phyloP scores from a whole-genome alignment of 306 rosid species.

The Echinosophora koreensis region DNA sequence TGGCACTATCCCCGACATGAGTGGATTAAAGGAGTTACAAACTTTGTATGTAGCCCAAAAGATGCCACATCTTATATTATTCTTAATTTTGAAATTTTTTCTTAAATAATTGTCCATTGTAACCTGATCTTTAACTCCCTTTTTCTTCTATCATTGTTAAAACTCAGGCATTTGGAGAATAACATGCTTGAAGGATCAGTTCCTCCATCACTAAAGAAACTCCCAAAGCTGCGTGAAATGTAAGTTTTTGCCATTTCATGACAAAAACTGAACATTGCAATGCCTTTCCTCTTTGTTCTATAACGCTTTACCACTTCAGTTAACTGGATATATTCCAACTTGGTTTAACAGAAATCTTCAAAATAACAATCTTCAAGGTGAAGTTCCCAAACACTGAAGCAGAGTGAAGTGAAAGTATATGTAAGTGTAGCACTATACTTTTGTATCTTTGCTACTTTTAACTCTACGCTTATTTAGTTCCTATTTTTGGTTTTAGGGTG shows the following conservation, averaged over 20 bases:
- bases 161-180: conserved; percentile 80
- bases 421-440: conserved; percentile 48
- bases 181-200: conserved; percentile 76
- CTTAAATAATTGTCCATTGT: conserved; percentile 18
- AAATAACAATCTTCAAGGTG: conserved; percentile 48
- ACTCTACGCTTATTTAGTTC: background rate
- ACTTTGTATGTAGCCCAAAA: conserved; percentile 65
- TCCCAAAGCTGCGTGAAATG: conserved; percentile 69
- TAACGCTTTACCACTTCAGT: background rate
- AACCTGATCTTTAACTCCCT: conserved; percentile 26
- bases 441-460: background rate
- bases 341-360: conserved; percentile 56
- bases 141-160: conserved; percentile 15
- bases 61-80: conserved; percentile 18
- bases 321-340: background rate
- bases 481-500: conserved; percentile 46
- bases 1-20: conserved; percentile 77
- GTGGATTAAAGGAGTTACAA: conserved; percentile 61
- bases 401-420: conserved; percentile 43
- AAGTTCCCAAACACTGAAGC: conserved; percentile 40
- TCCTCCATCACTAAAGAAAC: conserved; percentile 61
- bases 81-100: conserved; percentile 14
- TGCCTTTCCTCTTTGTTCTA: background rate
- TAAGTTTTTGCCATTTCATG: conserved; percentile 53
- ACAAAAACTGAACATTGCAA: background rate